Evolutionary conservation across 1,139 yeast genomes (phyloP).

Genomic region (Diutina mesorugosa): DNA sequence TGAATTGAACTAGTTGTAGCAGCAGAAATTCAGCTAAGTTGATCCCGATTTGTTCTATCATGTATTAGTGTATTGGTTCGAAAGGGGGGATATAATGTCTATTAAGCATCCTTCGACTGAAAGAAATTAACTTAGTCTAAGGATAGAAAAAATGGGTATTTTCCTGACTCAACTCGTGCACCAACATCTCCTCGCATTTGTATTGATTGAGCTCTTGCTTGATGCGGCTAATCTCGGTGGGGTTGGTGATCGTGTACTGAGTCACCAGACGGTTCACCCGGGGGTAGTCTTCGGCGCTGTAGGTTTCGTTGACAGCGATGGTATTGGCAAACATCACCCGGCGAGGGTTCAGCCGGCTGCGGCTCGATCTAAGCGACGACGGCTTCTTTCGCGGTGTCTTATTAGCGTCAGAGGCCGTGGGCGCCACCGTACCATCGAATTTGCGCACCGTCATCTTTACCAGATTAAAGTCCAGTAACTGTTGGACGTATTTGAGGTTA

Average conservation of each 20-base stretch:
- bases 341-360: neutral
- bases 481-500: constrained; percentile 18
- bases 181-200: constrained; percentile 43
- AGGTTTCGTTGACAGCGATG: constrained; percentile 33
- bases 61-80: neutral
- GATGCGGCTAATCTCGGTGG: constrained; percentile 30
- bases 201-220: constrained; percentile 37
- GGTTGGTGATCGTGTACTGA: constrained; percentile 35
- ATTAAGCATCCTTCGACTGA: neutral
- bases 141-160: constrained; percentile 42
- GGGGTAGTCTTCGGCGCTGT: constrained; percentile 33
- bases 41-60: too few relatives aligned
- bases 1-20: too few relatives aligned
- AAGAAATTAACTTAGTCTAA: neutral
- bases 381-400: neutral
- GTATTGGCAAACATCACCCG: constrained; percentile 31
- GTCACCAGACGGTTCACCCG: constrained; percentile 41
- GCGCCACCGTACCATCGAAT: constrained; percentile 14
- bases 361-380: neutral
- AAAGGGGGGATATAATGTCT: neutral
- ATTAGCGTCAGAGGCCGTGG: neutral
- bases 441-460: constrained; percentile 20
- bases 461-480: constrained; percentile 23
- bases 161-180: constrained; percentile 36
- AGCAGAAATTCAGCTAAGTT: too few relatives aligned